Evolutionary conservation across 345 rosid genomes (phyloP).

Genomic region (Gossypium stocksii): DNA sequence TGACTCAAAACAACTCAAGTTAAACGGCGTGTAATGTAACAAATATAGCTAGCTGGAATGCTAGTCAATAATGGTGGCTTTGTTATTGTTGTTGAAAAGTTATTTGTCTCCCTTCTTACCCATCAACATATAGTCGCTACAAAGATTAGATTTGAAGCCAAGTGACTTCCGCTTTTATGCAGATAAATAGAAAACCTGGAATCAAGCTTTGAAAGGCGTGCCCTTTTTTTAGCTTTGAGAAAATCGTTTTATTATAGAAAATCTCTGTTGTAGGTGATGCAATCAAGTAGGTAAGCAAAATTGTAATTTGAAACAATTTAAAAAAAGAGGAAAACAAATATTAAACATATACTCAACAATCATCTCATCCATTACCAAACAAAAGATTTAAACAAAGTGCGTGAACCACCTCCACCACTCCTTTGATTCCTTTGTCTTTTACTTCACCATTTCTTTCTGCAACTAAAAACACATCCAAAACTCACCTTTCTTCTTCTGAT

Average conservation of each 20-base stretch:
- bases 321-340: not conserved
- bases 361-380: constrained; percentile 13
- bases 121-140: not conserved
- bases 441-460: constrained; percentile 3
- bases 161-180: not conserved
- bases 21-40: not conserved
- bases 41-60: constrained; percentile 6
- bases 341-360: not conserved
- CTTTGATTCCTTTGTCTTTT: not conserved
- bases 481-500: not conserved
- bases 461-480: constrained; percentile 5
- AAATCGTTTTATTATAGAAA: no score
- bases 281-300: constrained; percentile 3
- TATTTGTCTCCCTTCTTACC: not conserved
- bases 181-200: not conserved
- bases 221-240: no score
- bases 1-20: not conserved
- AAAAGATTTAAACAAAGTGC: not conserved
- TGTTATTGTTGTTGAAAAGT: not conserved
- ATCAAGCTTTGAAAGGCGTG: not conserved
- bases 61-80: constrained; percentile 13
- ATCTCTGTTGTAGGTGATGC: constrained; percentile 9
- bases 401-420: constrained; percentile 3
- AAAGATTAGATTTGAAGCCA: not conserved
- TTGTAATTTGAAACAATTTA: not conserved